Base-by-base conservation (phyloP, 805 yeast genomes). In the Millerozyma acaciae region DNA sequence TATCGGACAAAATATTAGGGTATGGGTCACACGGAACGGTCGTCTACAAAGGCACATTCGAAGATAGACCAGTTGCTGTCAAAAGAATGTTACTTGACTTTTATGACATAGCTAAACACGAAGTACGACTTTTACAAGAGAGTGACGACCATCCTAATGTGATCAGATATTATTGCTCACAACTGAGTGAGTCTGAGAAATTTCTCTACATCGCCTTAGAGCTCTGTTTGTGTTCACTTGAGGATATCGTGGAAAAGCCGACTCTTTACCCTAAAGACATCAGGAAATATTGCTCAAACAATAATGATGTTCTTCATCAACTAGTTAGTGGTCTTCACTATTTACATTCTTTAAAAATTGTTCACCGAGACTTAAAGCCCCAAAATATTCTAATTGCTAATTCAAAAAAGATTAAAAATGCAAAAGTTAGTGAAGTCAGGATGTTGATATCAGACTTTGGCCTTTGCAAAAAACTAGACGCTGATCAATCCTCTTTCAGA, bases 71-170 rank as follows among this genome's bases (percentile, higher is more conserved):
- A 1, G 98, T 93, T 5, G 98, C 98, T 0, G 94, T 93, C 5
- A 93, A 93, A 55, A 65, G 97, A 48, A 85, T 93, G 95, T 65
- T 93, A 33, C 70, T 89, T 22, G 96, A 89, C 53, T 93, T 89
- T 51, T 90, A 84, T 57, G 97, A 93, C 50, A 77, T 90, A 37
- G 97, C 97, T 2, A 80, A 87, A 6, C 95, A 86, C 46, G 98
- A 90, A 51, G 94, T 93, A 8, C 73, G 80, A 16, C 58, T 90
- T 9, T 61, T 90, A 21, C 95, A 90, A 38, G 97, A 90, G 53
- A 85, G 95, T 61, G 98, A 93, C 48, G 96, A 88, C 54, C 97
- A 90, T 58, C 93, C 96, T 2, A 93, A 93, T 52, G 97, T 93
- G 15, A 78, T 93, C 5, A 65, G 97, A 35, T 93, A 93, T 55